A percentile compares a stretch with the other conserved stretches of the same genome.
These are phyloP conservation scores for Grifola frondosa DNA, from an alignment of 1,284 basidiomycete species.

Conservation along the genomic window DNA sequence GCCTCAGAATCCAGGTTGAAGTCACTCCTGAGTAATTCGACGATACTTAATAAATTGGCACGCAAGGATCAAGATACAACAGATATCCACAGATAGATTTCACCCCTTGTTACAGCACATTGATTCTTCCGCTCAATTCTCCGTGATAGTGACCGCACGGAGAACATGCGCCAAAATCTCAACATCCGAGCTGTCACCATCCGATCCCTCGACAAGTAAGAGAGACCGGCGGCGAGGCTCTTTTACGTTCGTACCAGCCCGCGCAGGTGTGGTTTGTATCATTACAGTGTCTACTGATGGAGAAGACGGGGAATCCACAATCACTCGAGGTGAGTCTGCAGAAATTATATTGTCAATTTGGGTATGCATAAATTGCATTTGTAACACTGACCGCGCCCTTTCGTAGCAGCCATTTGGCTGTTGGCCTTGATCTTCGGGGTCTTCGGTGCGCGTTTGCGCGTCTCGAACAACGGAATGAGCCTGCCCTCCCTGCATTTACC, in stretches of 20 bases:
- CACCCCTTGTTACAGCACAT: no score
- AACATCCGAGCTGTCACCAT: slow-evolving; percentile 14
- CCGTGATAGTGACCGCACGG: slow-evolving; percentile 6
- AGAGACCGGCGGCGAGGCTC: neutral
- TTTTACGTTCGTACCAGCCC: neutral
- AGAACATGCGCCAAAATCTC: slow-evolving; percentile 18
- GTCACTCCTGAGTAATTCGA: no score
- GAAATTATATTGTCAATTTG: neutral
- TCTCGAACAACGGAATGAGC: slow-evolving; percentile 54
- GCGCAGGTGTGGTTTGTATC: slow-evolving; percentile 11
- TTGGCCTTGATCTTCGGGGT: slow-evolving; percentile 39
- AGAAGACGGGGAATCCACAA: slow-evolving; percentile 3
- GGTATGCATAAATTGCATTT: neutral
- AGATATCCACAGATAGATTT: no score
- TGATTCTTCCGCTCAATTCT: no score
- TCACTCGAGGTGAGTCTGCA: slow-evolving; percentile 37
- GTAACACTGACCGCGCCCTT: slow-evolving; percentile 43
- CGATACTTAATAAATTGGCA: no score
- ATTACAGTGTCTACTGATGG: no score
- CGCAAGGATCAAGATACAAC: no score
- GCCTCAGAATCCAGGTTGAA: no score
- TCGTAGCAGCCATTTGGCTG: slow-evolving; percentile 46
- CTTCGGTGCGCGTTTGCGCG: slow-evolving; percentile 28
- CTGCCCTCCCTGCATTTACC: slow-evolving; percentile 52
- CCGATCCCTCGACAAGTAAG: slow-evolving; percentile 1